A percentile compares a stretch with the other conserved stretches of the same genome.
These are phyloP conservation scores for Pythium monospermum DNA, from an alignment of 352 stramenopile genomes.

Conservation along the genomic window DNA sequence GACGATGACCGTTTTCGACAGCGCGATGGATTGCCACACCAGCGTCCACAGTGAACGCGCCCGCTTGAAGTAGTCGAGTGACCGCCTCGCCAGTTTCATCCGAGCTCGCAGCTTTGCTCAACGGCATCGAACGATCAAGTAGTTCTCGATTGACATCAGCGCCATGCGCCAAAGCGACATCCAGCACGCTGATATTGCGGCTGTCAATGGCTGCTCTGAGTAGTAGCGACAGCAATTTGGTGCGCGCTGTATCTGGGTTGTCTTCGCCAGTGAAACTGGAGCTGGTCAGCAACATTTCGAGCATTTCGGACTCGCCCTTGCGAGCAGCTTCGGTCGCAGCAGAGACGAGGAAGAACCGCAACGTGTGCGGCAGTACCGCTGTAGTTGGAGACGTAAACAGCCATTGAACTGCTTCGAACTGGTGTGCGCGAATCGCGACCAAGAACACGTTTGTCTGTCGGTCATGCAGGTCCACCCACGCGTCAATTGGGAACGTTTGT, in stretches of 20 bases:
- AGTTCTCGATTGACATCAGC: neutral
- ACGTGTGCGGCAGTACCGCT: neutral
- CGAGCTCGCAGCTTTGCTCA: neutral
- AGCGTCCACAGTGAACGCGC: neutral
- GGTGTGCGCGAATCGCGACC: neutral
- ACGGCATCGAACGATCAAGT: too few species aligned
- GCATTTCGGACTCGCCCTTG: neutral
- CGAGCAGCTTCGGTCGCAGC: neutral
- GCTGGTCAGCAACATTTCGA: conserved; percentile 7
- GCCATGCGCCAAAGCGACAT: neutral
- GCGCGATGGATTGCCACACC: neutral
- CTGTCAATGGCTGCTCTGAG: neutral
- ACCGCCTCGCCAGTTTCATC: neutral
- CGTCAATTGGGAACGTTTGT: too few species aligned
- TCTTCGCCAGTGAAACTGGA: neutral
- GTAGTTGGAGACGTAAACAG: neutral
- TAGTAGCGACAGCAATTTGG: neutral
- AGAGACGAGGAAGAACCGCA: neutral
- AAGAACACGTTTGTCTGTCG: neutral
- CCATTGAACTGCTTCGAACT: neutral
- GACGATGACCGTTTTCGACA: neutral
- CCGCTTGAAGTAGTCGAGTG: neutral
- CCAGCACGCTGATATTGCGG: neutral
- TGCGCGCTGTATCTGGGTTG: neutral
- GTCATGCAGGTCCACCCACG: neutral